phyloP scores from a whole-genome alignment of 2,329 filamentous ascomycete genomes.

The Hypoxylon sp. region DNA sequence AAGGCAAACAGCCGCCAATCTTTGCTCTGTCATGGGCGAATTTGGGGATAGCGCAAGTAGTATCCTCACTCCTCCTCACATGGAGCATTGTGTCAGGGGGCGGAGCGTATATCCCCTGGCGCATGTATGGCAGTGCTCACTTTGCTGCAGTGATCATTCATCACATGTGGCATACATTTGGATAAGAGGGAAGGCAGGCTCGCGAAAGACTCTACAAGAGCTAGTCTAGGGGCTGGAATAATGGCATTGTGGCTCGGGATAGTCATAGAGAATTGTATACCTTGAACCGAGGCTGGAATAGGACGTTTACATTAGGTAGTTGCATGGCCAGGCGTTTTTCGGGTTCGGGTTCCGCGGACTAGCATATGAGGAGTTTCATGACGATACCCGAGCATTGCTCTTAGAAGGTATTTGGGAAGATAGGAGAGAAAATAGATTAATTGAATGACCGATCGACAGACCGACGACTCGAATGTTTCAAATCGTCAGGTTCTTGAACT shows the following conservation, averaged over 20 bases:
- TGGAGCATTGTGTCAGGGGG: constrained; percentile 52
- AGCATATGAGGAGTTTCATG: constrained; percentile 27
- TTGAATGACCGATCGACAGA: background rate
- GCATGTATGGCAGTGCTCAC: constrained; percentile 50
- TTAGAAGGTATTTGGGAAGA: constrained; percentile 9
- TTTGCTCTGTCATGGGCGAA: constrained; percentile 50
- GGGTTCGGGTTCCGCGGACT: constrained; percentile 34
- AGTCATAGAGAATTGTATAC: constrained; percentile 12
- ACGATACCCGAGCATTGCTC: constrained; percentile 41
- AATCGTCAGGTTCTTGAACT: background rate
- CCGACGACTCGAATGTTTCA: constrained; percentile 8
- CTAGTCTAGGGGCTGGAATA: constrained; percentile 12
- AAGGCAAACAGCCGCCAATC: constrained; percentile 44
- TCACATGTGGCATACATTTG: constrained; percentile 53
- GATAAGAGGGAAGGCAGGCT: constrained; percentile 25
- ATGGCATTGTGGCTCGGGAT: constrained; percentile 12
- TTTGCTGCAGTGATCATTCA: constrained; percentile 52
- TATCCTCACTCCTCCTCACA: constrained; percentile 48
- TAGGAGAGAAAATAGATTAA: background rate
- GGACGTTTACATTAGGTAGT: constrained; percentile 32
- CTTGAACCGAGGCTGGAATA: constrained; percentile 25
- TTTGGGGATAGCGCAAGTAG: constrained; percentile 49
- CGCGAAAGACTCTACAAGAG: constrained; percentile 9
- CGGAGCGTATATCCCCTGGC: constrained; percentile 38
- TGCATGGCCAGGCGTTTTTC: constrained; percentile 41